phyloP scores from a whole-genome alignment of 179 eudicot genomes.

The Amaranthus tricolor region DNA sequence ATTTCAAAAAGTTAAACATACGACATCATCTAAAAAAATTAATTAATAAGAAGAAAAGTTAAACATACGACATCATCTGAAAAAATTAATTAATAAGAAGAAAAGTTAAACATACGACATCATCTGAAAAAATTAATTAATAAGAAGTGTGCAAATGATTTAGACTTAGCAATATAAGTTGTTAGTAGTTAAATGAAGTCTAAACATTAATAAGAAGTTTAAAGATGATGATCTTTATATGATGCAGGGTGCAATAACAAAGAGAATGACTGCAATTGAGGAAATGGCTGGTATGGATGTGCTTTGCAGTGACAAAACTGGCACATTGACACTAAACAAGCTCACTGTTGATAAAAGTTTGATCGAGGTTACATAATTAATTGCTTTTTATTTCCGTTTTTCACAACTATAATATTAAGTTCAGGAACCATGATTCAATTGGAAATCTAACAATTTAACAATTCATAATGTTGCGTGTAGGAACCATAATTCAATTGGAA shows the following conservation, averaged over 20 bases:
- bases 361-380: constrained; percentile 41
- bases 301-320: constrained; percentile 75
- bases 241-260: constrained; percentile 61
- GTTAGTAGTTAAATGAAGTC: background rate
- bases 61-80: background rate
- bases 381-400: no score
- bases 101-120: background rate
- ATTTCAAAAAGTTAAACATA: no score
- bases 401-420: no score
- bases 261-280: constrained; percentile 78
- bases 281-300: constrained; percentile 89
- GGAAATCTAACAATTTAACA: no score
- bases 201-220: background rate
- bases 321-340: constrained; percentile 68
- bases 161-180: background rate
- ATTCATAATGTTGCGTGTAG: no score
- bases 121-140: background rate
- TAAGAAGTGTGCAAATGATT: no score
- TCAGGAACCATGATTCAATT: no score
- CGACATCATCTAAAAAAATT: background rate
- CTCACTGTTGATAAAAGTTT: constrained; percentile 58
- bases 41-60: no score
- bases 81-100: no score
- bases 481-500: no score
- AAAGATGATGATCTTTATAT: background rate